Evolutionary conservation across 768 basidiomycete genomes (phyloP), one percentile per base, ranked within the genome.

Genomic region (Auriculariales sp.): DNA sequence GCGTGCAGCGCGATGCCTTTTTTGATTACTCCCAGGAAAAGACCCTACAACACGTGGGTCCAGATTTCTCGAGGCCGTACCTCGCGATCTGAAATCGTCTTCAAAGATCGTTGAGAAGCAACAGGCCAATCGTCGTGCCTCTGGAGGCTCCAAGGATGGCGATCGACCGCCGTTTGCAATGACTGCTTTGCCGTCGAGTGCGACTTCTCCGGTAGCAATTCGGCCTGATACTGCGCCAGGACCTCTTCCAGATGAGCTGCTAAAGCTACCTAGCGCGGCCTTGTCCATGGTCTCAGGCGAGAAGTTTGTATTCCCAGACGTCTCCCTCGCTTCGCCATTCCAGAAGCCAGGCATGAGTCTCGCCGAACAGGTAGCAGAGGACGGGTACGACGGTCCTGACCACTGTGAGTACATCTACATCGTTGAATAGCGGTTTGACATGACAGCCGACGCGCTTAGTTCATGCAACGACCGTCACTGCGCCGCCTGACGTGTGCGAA

Each of bases 11-110:
- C 54, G 83, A 87, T 58, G 83, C 79, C 0, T 89, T 79, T 63
- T 90, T 83, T 61, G 80, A 80, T 7, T 90, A 90, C 62, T 69
- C 68, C 19, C 84, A 90, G 56, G 88, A 89, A 66, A 83, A 81
- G 58, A 79, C 66, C 30, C 70, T 83, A 28, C 79, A 79, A 57
- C 50, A 46, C 29, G 57, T 56, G 30, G 12, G 7, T 46, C 28
- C 34, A 35, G 47, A 48, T 25, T 56, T 27, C 48, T 50, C 46
- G n/a, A 28, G 34, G 28, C 28, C 28, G 48, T 47, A 14, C 17
- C 33, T 15, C 27, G 49, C 19, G 19, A 25, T 57, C 14, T 22
- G 6, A n/a, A n/a, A n/a, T n/a, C n/a, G n/a, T n/a, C n/a, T n/a
- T n/a, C 28, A 24, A 52, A 88, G 84, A 83, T 86, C 51, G 81